These are phyloP conservation scores for Malania oleifera DNA, from an alignment of 164 flowering plant genomes.

Conservation along the genomic window DNA sequence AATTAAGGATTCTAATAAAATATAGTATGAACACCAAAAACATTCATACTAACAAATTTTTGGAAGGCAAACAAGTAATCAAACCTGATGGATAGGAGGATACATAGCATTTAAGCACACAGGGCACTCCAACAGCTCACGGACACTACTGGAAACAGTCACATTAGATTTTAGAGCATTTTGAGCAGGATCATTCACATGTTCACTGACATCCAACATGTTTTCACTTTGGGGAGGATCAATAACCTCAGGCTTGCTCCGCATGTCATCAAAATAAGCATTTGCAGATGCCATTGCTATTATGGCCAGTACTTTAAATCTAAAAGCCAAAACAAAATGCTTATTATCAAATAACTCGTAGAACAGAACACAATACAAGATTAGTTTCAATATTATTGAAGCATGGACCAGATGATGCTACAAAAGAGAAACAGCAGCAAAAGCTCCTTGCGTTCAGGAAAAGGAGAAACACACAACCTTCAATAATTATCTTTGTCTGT, in stretches of 20 bases:
- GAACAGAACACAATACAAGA: no score
- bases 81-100: slow-evolving; percentile 95
- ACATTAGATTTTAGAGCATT: slow-evolving; percentile 45
- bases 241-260: slow-evolving; percentile 53
- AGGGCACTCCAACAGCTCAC: slow-evolving; percentile 86
- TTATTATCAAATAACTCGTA: not conserved
- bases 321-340: not conserved
- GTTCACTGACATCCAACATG: slow-evolving; percentile 40
- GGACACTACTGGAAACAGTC: slow-evolving; percentile 65
- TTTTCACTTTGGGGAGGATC: slow-evolving; percentile 60
- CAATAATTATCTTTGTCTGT: no score
- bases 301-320: not conserved
- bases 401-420: no score
- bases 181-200: slow-evolving; percentile 49
- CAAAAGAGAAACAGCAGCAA: no score
- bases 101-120: slow-evolving; percentile 96
- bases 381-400: not conserved
- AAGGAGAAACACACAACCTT: no score
- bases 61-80: slow-evolving; percentile 10
- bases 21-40: no score
- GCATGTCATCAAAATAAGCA: slow-evolving; percentile 54
- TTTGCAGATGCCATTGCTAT: slow-evolving; percentile 50
- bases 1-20: no score
- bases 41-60: no score
- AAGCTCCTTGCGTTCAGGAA: no score